phyloP scores from a whole-genome alignment of 164 flowering plant genomes.

The Umbilicus rupestris region DNA sequence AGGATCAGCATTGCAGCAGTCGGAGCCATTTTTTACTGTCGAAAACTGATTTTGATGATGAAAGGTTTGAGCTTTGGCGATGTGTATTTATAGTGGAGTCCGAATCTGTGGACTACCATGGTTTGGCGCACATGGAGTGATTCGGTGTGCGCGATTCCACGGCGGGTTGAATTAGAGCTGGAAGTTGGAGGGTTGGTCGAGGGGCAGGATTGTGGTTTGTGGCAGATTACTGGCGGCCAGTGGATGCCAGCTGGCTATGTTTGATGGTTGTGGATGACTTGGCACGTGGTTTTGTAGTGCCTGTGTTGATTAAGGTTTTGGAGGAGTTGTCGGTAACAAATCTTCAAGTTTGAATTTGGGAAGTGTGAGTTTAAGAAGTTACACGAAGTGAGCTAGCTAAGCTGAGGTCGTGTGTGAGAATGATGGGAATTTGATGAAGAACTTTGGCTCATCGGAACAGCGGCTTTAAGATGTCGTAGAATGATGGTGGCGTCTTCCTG shows the following conservation, averaged over 20 bases:
- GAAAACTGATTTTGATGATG: neutral
- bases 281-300: neutral
- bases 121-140: neutral
- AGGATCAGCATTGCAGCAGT: constrained; percentile 4
- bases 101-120: neutral
- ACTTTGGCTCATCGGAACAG: neutral
- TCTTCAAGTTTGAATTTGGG: no score
- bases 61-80: no score
- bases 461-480: constrained; percentile 48
- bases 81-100: neutral
- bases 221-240: neutral
- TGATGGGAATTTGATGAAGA: neutral
- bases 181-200: no score
- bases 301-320: no score
- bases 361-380: neutral
- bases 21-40: neutral
- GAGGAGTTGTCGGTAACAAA: no score
- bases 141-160: no score
- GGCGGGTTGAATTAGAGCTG: no score
- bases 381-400: neutral
- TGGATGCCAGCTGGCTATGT: neutral
- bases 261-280: neutral
- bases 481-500: constrained; percentile 53
- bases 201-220: neutral
- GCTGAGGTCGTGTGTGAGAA: neutral